Evolutionary conservation across 192 early-diverging fungal species (phyloP).

Genomic region (Mortierella claussenii): DNA sequence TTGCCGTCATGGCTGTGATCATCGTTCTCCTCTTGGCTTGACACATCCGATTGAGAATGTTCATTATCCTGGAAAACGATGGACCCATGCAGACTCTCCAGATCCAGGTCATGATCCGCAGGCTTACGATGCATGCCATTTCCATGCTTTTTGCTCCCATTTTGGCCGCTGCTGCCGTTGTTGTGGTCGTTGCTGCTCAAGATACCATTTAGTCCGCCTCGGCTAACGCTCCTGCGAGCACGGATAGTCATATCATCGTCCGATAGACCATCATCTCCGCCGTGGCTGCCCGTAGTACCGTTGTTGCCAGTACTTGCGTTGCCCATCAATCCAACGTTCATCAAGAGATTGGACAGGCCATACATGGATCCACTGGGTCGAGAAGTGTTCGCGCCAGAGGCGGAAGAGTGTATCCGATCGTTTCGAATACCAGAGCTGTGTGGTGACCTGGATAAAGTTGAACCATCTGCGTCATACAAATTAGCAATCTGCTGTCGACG

Average conservation of each 20-base stretch:
- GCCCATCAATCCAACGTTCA: conserved; percentile 32
- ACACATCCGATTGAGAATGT: no score
- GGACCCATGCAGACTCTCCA: conserved; percentile 49
- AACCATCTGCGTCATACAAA: not conserved
- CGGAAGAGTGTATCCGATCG: not conserved
- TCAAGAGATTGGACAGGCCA: conserved; percentile 27
- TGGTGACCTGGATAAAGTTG: not conserved
- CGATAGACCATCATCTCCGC: conserved; percentile 6
- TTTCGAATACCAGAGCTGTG: not conserved
- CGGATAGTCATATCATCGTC: conserved; percentile 47
- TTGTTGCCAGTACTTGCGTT: not conserved
- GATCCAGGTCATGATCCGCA: conserved; percentile 36
- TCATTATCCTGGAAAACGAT: conserved; percentile 35
- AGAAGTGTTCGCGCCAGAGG: not conserved
- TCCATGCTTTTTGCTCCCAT: not conserved
- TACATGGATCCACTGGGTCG: conserved; percentile 27
- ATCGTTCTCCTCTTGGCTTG: not conserved
- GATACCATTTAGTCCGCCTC: conserved; percentile 11
- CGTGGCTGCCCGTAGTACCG: not conserved
- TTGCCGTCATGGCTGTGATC: not conserved
- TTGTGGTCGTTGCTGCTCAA: conserved; percentile 7
- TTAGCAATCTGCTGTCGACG: conserved; percentile 18
- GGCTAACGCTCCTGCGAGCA: conserved; percentile 26
- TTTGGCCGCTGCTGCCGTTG: not conserved
- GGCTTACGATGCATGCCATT: not conserved